Conservation (phyloP, 305 asterid species). For the Fraxinus xanthoxyloides region DNA sequence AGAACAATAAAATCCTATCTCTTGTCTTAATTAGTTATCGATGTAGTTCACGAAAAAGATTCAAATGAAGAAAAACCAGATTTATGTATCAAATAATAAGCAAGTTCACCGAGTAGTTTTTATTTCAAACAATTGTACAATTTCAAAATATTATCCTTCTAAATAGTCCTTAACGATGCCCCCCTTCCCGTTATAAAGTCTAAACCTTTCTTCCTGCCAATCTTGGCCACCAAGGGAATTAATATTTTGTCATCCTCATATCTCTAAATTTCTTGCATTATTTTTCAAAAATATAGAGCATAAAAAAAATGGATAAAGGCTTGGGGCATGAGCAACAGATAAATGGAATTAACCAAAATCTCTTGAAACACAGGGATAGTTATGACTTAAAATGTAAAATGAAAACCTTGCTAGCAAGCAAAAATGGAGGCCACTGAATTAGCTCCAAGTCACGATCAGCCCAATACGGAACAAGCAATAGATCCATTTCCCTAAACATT, state of each 20-base stretch:
- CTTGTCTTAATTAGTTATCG: slow-evolving; percentile 7
- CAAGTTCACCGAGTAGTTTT: not conserved
- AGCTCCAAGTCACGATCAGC: slow-evolving; percentile 95
- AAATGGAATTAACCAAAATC: slow-evolving; percentile 11
- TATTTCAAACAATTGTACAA: not conserved
- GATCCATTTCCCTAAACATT: slow-evolving; percentile 86
- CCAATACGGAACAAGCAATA: slow-evolving; percentile 99
- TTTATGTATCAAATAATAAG: slow-evolving; percentile 14
- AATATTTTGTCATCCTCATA: slow-evolving; percentile 1
- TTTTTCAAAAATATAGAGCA: not conserved
- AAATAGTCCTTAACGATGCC: not conserved
- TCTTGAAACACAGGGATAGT: slow-evolving; percentile 12
- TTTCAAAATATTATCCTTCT: not conserved
- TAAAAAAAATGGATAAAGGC: not conserved
- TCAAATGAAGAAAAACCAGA: not conserved
- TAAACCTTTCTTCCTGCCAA: not conserved
- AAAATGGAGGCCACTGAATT: slow-evolving; percentile 98
- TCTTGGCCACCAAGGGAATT: slow-evolving; percentile 7
- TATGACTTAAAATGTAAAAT: slow-evolving; percentile 18
- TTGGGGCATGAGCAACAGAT: slow-evolving; percentile 17
- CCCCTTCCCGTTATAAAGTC: not conserved
- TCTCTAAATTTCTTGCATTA: slow-evolving; percentile 10
- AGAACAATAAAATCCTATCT: slow-evolving; percentile 16
- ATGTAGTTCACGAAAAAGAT: not conserved
- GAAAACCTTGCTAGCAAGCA: slow-evolving; percentile 97